Percentiles rank a stretch among this genome's conserved stretches.
phyloP scores from a whole-genome alignment of 306 rosid genomes.

The Cicer bijugum region DNA sequence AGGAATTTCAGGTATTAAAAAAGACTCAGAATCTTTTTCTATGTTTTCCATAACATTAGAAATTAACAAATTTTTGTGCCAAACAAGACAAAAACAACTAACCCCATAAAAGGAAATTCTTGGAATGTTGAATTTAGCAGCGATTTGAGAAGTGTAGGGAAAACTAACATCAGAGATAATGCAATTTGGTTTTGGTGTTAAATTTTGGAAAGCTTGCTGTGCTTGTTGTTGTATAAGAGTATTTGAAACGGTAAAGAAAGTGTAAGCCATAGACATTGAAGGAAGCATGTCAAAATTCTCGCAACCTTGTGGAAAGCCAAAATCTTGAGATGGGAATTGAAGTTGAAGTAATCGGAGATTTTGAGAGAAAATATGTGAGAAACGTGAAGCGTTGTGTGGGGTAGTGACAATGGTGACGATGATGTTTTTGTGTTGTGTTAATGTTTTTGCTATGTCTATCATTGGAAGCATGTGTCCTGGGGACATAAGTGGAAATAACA shows the following conservation, averaged over 20 bases:
- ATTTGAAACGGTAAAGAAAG: conserved; percentile 43
- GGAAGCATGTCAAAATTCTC: conserved; percentile 69
- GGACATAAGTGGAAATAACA: conserved; percentile 49
- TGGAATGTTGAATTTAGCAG: conserved; percentile 54
- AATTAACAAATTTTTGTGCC: conserved; percentile 20
- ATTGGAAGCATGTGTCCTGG: conserved; percentile 59
- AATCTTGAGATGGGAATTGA: conserved; percentile 47
- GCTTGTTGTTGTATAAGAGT: conserved; percentile 49
- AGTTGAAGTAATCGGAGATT: conserved; percentile 39
- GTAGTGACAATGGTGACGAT: conserved; percentile 54
- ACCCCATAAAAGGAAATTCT: conserved; percentile 63
- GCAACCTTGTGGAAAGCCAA: conserved; percentile 63
- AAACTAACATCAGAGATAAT: conserved; percentile 65
- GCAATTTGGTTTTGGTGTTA: conserved; percentile 61
- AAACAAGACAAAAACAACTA: conserved; percentile 50
- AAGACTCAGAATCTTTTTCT: conserved; percentile 48
- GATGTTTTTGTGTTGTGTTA: conserved; percentile 35
- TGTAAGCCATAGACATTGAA: conserved; percentile 41
- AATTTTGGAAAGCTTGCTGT: conserved; percentile 41
- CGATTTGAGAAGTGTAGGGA: conserved; percentile 60
- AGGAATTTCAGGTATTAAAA: conserved; percentile 54
- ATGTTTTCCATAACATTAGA: conserved; percentile 44
- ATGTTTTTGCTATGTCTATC: conserved; percentile 52
- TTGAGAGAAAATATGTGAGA: conserved; percentile 41
- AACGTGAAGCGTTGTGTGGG: conserved; percentile 51